Conservation (phyloP, 1,284 basidiomycete genomes). For the Rhizoctonia solani region DNA sequence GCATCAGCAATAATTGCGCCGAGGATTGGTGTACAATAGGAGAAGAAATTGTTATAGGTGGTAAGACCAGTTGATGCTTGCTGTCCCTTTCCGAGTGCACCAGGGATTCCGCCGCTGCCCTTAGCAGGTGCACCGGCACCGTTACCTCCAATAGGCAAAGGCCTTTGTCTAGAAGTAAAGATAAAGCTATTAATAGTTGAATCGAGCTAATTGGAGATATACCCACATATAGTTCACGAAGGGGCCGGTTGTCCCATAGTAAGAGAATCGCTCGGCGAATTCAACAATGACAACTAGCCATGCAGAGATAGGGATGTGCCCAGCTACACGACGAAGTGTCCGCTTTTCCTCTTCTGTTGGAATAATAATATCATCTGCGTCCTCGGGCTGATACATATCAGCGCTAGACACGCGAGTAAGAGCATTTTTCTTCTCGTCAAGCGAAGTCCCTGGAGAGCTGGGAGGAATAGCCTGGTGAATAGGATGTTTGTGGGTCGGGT, state of each 20-base stretch:
- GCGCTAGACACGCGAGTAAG: slow-evolving; percentile 5
- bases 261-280: slow-evolving; percentile 43
- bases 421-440: neutral
- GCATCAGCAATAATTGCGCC: slow-evolving; percentile 17
- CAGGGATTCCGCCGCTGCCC: slow-evolving; percentile 35
- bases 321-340: slow-evolving; percentile 20
- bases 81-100: slow-evolving; percentile 41
- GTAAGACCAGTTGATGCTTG: slow-evolving; percentile 39
- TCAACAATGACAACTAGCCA: slow-evolving; percentile 38
- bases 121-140: slow-evolving; percentile 40
- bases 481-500: neutral
- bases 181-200: neutral
- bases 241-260: slow-evolving; percentile 40
- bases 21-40: slow-evolving; percentile 11
- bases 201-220: neutral
- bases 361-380: neutral
- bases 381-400: neutral
- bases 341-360: slow-evolving; percentile 23
- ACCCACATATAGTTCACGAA: slow-evolving; percentile 42
- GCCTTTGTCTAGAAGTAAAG: slow-evolving; percentile 17
- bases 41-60: slow-evolving; percentile 1
- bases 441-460: neutral
- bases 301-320: slow-evolving; percentile 29
- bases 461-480: neutral
- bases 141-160: slow-evolving; percentile 40